Evolutionary conservation across 768 basidiomycete species (phyloP).

Genomic region (Phylloporus rhodoxanthus): DNA sequence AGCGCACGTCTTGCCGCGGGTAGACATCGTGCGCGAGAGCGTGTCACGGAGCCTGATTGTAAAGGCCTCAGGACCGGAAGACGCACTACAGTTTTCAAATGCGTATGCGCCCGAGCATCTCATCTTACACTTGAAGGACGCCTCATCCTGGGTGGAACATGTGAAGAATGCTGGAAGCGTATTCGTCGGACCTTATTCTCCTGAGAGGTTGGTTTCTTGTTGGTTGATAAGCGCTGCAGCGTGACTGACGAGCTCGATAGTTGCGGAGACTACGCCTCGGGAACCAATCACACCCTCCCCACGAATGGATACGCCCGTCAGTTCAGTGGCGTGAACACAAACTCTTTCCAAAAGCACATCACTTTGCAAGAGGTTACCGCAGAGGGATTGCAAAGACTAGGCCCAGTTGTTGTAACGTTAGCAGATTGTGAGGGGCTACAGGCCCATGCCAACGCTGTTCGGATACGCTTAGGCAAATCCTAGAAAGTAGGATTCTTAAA

Average conservation of each 20-base stretch:
- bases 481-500: conserved; percentile 4
- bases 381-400: conserved; percentile 69
- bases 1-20: conserved; percentile 78
- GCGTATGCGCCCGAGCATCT: conserved; percentile 98
- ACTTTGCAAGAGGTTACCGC: conserved; percentile 90
- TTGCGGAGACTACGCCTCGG: conserved; percentile 97
- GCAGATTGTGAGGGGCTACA: conserved; percentile 94
- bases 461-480: conserved; percentile 55
- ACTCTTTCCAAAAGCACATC: conserved; percentile 97
- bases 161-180: conserved; percentile 95
- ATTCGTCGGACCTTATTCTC: conserved; percentile 91
- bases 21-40: conserved; percentile 86
- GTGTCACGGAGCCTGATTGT: conserved; percentile 90
- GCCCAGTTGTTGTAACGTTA: conserved; percentile 81
- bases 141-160: conserved; percentile 51
- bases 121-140: conserved; percentile 80
- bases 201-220: conserved; percentile 70
- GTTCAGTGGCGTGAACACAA: conserved; percentile 96
- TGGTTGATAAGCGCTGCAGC: not conserved
- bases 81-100: conserved; percentile 87
- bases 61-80: conserved; percentile 54
- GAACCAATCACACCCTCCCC: conserved; percentile 97
- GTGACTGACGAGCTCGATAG: conserved; percentile 37
- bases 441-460: conserved; percentile 94
- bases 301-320: conserved; percentile 96